Base-by-base conservation (phyloP, 2,329 filamentous ascomycete species). In the Sporothrix schenckii region DNA sequence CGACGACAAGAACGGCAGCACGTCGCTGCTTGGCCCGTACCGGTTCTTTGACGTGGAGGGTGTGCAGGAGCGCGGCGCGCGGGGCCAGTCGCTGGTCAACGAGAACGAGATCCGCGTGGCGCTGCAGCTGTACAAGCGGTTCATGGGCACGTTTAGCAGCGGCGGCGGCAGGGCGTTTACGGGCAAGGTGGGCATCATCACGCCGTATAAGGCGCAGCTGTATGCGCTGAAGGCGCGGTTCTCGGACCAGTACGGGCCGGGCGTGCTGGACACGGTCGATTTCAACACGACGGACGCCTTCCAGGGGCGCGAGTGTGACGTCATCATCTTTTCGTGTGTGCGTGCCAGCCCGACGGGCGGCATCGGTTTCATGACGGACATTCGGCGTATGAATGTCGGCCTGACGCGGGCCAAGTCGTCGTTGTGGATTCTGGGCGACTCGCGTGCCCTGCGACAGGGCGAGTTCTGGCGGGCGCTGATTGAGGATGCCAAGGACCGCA, bases 201-300 rank as follows among this genome's bases (percentile, higher is more conserved):
- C 96, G 0, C 95, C 94, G 0, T 99, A 99, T 81, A 99, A 98
- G 79, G 93, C 93, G 24, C 95, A 99, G 79, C 83, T 99, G 16
- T 88, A 86, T 70, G 90, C 93, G 78, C 84, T 99, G 71, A 93
- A 91, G 73, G 83, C 85, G 61, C 89, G 89, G 1, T 99, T 99
- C 79, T 81, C 84, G 10, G 82, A 85, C 16, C 85, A 84, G 56
- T 98, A 91, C 76, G 93, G 94, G 49, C 87, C 92, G 3, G 81
- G 79, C 0, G 93, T 99, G 74, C 85, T 89, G 30, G 89, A 91
- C 44, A 86, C 87, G 24, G 91, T 99, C 74, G 96, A 99, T 75
- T 99, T 99, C 86, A 99, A 99, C 79, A 99, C 95, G 0, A 99
- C 95, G 0, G 95, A 99, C 81, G 96, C 95, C 21, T 99, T 97